Evolutionary conservation across 352 stramenopile genomes (phyloP).

Genomic region (Saprolegnia parasitica): DNA sequence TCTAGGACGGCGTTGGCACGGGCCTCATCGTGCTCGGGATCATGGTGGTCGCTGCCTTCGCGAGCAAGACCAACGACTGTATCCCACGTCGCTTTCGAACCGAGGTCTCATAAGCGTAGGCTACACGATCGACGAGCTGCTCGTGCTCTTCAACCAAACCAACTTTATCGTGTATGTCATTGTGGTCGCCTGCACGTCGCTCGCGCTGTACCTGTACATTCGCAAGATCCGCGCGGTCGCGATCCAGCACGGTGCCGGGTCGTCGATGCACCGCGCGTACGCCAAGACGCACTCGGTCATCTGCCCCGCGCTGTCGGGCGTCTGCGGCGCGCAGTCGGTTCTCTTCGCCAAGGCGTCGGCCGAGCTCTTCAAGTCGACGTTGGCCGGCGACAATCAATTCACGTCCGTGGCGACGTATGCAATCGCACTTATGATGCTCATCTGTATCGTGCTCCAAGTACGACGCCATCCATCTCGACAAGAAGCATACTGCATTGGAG

Average conservation of each 20-base stretch:
- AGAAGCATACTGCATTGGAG: not conserved
- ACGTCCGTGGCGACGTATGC: conserved; percentile 64
- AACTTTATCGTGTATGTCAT: conserved; percentile 65
- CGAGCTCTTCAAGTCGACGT: conserved; percentile 79
- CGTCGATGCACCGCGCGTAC: conserved; percentile 51
- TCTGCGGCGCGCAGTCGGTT: conserved; percentile 75
- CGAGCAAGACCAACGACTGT: conserved; percentile 63
- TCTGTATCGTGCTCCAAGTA: conserved; percentile 73
- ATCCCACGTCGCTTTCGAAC: not conserved
- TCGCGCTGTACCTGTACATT: conserved; percentile 37
- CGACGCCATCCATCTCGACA: conserved; percentile 6
- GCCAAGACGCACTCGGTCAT: conserved; percentile 57
- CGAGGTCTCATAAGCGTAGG: not conserved
- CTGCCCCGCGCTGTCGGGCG: conserved; percentile 64
- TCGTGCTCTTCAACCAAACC: conserved; percentile 55
- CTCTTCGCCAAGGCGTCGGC: conserved; percentile 79
- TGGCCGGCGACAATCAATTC: conserved; percentile 69
- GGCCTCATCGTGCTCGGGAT: conserved; percentile 63
- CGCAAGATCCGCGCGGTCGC: conserved; percentile 48
- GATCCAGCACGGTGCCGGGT: conserved; percentile 40
- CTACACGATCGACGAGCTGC: conserved; percentile 72
- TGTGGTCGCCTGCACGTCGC: conserved; percentile 42
- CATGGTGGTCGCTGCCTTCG: conserved; percentile 72
- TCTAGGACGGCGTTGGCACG: conserved; percentile 60
- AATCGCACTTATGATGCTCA: conserved; percentile 74